Base-by-base conservation (phyloP, 129 eudicot species). In the Flaveria trinervia region DNA sequence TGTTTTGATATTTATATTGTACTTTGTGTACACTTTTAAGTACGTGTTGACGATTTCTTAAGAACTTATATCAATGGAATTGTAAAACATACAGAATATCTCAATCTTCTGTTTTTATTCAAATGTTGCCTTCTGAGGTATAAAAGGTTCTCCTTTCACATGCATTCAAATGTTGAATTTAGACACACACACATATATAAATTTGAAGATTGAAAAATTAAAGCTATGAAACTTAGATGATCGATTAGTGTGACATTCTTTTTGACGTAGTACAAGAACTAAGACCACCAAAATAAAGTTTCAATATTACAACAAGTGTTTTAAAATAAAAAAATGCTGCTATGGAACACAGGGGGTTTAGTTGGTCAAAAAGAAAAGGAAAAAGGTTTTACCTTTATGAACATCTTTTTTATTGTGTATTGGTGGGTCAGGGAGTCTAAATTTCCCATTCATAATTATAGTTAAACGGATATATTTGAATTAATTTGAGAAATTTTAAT, bases 141-240 rank as follows among this genome's bases (percentile, higher is more conserved):
- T 22, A 46, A 46, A 71, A 50, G 68, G 36, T 36, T 56, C 77
- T 72, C 77, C 36, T 18, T 17, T 72, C 77, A 72, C 68, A 55
- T 55, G 52, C 76, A 72, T 71, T 71, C 22, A 20, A 20, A 20
- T 20, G 22, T 72, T 17, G 3, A 45, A 68, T 0, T 45, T 0
- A 68, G 4, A 45, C 5, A 68, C 6, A 64, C 14, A 33, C 39
- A 33, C 39, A 33, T 43, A 9, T 67, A 8, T 16, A 20, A 41
- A 43, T 0, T 16, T 36, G 20, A 15, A 39, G 44, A n/a, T 8
- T 15, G 12, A 67, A 44, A 22, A 67, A 28, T 33, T 9, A 51
- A 9, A 51, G 22, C 33, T 1, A 57, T 20, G 16, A 48, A 48
- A 48, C 15, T 48, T 48, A 44, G 12, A 44, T 44, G 12, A 44